Evolutionary conservation across 192 early-diverging fungal genomes (phyloP), one percentile per base, ranked within the genome.

Genomic region (Backusella westeae): DNA sequence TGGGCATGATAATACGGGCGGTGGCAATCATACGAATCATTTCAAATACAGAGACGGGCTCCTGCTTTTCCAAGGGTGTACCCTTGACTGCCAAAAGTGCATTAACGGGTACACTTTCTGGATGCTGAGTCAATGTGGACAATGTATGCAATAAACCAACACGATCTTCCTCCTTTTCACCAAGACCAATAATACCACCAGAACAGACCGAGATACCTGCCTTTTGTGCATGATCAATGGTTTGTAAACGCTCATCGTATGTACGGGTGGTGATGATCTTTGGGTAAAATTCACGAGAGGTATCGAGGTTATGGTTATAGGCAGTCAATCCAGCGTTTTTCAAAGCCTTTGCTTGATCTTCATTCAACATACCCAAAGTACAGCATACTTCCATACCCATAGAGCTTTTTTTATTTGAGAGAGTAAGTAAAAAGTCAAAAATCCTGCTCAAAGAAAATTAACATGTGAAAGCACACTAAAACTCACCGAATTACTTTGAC

Each of bases 341-440:
- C 69, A 95, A 84, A 78, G 87, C 81, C 74, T 89, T 85, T 21
- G 92, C 92, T 80, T 94, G 92, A 19, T 83, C 87, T 35, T 90
- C 85, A 68, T 90, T 88, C 77, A 95, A 84, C 92, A 95, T 93
- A 67, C 94, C 94, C 49, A 95, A 85, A 26, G 94, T 95, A 81
- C 91, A 92, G 87, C 94, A 95, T 26, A 95, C 94, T 82, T 95
- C 94, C 94, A 95, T 95, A 35, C 86, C 92, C 94, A 95, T 95
- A 14, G 86, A 86, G 67, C 89, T 88, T 67, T 17, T 29, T 17
- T 63, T n/a, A 6, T 29, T 63, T 1, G 23, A 26, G 29, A 63
- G n/a, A 26, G 23, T 29, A 63, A 29, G 3, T 29, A 63, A 63
- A 29, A 29, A 63, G 73, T 67, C 71, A 52, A 67, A 77, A 35